Evolutionary conservation across 1,284 basidiomycete species (phyloP), one percentile per base, ranked within the genome.

Genomic region (Ganoderma lingzhi): DNA sequence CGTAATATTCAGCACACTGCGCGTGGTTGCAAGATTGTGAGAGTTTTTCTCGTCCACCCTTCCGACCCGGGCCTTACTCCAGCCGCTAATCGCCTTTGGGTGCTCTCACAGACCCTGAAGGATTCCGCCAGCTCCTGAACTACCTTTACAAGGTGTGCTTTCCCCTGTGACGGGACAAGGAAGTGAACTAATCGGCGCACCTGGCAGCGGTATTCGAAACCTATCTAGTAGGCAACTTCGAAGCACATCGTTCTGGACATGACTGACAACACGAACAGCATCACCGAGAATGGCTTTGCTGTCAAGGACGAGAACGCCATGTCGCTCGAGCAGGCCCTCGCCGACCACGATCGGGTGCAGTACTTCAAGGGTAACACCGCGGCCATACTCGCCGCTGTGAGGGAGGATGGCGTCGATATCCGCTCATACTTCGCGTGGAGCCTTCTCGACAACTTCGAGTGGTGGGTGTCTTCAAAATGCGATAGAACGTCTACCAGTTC

Each of bases 401-500:
- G 83, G 60, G 82, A 88, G 66, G 92, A 94, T 76, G 88, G 88
- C 6, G 90, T 93, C 19, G 87, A 90, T 66, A 81, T 93, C 62
- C 80, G 86, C 55, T 86, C 87, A 0, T 94, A 93, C 80, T 92
- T 93, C 81, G 88, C 89, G 17, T 93, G 90, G 90, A 91, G 88
- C 79, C 80, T 91, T 65, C 76, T 92, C 66, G 91, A 93, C 77
- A 93, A 93, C 80, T 93, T 93, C 70, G 92, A 94, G 79, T 93
- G 93, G 88, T 82, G 68, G 35, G 72, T 71, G 17, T 69, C 72
- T 30, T 2, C n/a, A 19, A 32, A 6, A 42, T 28, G 23, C 10
- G 14, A 55, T 12, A 41, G n/a, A 41, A 6, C 45, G 3, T 39
- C 8, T 32, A 23, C 51, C 51, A 10, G 39, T 9, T 44, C n/a